These are phyloP conservation scores for Paramecium tetraurelia DNA, from an alignment of 73 alveolate genomes.

Conservation along the genomic window DNA sequence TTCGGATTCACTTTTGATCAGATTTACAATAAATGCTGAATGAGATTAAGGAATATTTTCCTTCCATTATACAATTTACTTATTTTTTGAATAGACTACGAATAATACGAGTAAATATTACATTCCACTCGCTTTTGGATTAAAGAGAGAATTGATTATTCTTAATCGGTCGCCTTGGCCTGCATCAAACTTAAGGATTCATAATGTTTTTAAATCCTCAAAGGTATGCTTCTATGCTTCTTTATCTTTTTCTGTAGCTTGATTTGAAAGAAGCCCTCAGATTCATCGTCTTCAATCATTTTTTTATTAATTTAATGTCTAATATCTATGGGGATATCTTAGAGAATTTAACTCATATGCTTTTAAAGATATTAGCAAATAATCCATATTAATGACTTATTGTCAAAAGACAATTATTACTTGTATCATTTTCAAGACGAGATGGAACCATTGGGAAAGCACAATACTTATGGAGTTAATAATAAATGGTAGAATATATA, in stretches of 20 bases:
- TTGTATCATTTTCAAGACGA: background rate
- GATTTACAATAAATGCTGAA: background rate
- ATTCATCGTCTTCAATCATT: constrained; percentile 30
- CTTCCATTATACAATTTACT: background rate
- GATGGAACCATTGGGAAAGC: background rate
- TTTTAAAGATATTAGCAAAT: background rate
- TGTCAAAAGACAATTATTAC: background rate
- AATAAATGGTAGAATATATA: background rate
- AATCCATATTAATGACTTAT: background rate
- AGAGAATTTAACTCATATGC: background rate
- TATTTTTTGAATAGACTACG: constrained; percentile 7
- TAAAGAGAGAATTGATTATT: background rate
- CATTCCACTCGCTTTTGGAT: background rate
- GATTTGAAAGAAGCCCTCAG: background rate
- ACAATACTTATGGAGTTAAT: too few relatives aligned
- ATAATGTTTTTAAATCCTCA: background rate
- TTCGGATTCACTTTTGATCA: constrained; percentile 20
- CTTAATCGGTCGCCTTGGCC: background rate
- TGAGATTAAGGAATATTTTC: background rate
- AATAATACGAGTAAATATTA: background rate
- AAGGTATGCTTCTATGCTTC: background rate
- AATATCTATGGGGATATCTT: background rate
- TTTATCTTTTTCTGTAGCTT: background rate
- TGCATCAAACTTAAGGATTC: background rate
- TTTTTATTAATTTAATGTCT: background rate